Base-by-base conservation (phyloP, 148 eudicot genomes). In the Spergularia bocconei region DNA sequence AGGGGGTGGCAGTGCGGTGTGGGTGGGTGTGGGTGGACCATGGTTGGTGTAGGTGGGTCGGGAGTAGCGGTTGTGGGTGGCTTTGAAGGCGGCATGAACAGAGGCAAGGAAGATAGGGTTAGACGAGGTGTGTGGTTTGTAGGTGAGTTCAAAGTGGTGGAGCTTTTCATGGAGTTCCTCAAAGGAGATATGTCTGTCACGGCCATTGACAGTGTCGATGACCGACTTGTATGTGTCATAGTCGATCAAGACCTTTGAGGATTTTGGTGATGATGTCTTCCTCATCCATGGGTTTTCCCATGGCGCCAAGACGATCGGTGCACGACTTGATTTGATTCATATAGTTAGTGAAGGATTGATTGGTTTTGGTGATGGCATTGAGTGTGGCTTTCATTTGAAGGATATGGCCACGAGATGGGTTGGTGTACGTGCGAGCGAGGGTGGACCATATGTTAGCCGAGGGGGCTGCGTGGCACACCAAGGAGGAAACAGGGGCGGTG, bases 181-280 rank as follows among this genome's bases (percentile, higher is more conserved):
- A 38, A 75, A 75, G 19, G 64, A 12, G 7, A 75, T 75, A 6
- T 72, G 72, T 0, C 10, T 57, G 57, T 76, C 79, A 6, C 73
- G 16, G 3, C 64, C 72, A 39, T 76, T 47, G 5, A 76, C 47
- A 0, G 17, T 8, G 7, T 75, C 78, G 4, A 53, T 64, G 7
- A 75, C 69, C 0, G 29, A 2, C 6, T 33, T 29, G 52, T 63
- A 64, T 0, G 12, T 12, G 4, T 17, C 21, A 0, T 12, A 5
- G 23, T n/a, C n/a, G n/a, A n/a, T 15, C 62, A 7, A 74, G 70
- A 3, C 77, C 77, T 3, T 53, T 7, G 3, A 60, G 13, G 29
- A 60, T 33, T 60, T 60, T 60, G 0, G 21, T 33, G 20, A 60
- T 60, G 11, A 60, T 8, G 20, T 19, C 64, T 7, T 60, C 64